phyloP scores from a whole-genome alignment of 768 basidiomycete species.

The Kwoniella shandongensis region DNA sequence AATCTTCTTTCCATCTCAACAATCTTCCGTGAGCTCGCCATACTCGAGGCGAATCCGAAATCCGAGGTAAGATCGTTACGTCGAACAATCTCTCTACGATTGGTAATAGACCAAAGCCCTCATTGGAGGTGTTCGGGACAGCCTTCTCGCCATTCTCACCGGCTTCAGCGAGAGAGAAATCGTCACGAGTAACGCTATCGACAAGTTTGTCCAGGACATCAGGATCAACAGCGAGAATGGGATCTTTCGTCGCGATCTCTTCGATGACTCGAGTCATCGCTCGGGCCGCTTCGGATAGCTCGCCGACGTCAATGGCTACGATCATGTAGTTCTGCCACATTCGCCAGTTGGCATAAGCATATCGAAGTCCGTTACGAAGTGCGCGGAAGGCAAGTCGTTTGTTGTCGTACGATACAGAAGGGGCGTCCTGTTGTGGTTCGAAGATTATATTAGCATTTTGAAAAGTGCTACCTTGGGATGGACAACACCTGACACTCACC shows the following conservation, averaged over 20 bases:
- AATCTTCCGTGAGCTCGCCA: conserved; percentile 83
- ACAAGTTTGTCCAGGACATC: conserved; percentile 89
- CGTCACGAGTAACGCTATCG: conserved; percentile 70
- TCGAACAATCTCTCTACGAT: conserved; percentile 74
- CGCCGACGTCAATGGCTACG: conserved; percentile 87
- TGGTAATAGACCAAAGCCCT: conserved; percentile 66
- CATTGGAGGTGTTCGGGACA: conserved; percentile 59
- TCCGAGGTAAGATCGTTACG: conserved; percentile 72
- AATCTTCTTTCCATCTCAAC: conserved; percentile 68
- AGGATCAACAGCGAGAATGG: conserved; percentile 64
- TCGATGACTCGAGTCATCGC: conserved; percentile 81
- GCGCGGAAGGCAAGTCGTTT: conserved; percentile 89
- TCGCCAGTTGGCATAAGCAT: conserved; percentile 86
- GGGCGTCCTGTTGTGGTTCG: conserved; percentile 11
- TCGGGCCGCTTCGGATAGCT: conserved; percentile 80
- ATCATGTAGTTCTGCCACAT: conserved; percentile 99
- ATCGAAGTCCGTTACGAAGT: conserved; percentile 81
- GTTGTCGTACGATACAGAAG: conserved; percentile 57
- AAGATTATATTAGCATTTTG: no score
- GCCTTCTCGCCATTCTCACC: conserved; percentile 29
- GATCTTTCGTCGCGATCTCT: conserved; percentile 57
- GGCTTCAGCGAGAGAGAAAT: conserved; percentile 21
- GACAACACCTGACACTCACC: conserved; percentile 21
- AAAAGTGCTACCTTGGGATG: background rate
- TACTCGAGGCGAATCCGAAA: conserved; percentile 69